These are phyloP conservation scores for Globisporangium carolinianum DNA, from an alignment of 352 stramenopile genomes.

Conservation along the genomic window DNA sequence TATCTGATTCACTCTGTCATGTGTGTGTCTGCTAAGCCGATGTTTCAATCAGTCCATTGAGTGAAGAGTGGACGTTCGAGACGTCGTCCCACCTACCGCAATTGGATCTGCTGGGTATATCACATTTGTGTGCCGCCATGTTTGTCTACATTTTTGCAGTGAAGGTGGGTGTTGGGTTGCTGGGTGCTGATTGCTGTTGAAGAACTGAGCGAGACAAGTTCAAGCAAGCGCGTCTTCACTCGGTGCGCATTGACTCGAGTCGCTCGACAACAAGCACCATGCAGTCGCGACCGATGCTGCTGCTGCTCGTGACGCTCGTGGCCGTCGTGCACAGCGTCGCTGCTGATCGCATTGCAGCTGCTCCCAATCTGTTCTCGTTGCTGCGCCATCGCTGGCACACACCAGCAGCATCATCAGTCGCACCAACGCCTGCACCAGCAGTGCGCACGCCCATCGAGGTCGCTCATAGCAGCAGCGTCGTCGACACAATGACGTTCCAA, in stretches of 20 bases:
- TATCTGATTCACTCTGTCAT: no score
- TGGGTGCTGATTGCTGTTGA: no score
- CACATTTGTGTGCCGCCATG: no score
- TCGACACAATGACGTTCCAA: slow-evolving; percentile 37
- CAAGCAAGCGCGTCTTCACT: no score
- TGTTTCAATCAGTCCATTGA: no score
- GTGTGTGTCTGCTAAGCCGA: no score
- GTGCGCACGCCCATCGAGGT: background rate
- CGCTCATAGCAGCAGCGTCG: background rate
- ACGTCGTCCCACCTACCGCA: no score
- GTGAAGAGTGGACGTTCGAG: no score
- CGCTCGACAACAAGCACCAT: background rate
- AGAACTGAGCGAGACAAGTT: no score
- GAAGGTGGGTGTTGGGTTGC: no score
- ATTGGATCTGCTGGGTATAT: no score
- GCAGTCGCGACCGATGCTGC: background rate
- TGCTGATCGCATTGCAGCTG: background rate
- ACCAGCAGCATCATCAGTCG: slow-evolving; percentile 1
- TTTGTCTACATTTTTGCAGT: no score
- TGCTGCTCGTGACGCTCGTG: background rate
- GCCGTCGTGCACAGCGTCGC: background rate
- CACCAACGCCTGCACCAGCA: background rate
- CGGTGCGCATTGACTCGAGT: background rate
- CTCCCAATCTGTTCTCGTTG: background rate
- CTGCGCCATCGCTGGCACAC: background rate